phyloP scores from a whole-genome alignment of 2,329 filamentous ascomycete species.

The Pleoardoris graminearum region DNA sequence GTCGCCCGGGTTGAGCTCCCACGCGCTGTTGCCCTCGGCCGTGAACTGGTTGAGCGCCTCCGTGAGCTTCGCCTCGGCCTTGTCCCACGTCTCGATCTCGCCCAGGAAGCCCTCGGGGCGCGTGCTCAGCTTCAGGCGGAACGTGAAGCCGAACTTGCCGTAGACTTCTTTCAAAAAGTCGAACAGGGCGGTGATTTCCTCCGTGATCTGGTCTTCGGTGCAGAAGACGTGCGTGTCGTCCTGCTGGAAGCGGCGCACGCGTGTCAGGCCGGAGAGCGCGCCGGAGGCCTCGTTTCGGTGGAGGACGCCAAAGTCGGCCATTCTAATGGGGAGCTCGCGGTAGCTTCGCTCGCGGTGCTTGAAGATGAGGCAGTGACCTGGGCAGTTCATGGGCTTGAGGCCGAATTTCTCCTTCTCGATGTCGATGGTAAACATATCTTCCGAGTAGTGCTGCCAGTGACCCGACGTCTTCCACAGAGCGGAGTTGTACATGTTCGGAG shows the following conservation, averaged over 20 bases:
- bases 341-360: conserved; percentile 82
- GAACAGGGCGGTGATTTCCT: conserved; percentile 81
- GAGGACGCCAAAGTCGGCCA: conserved; percentile 93
- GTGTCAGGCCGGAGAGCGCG: conserved; percentile 84
- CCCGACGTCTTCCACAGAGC: conserved; percentile 92
- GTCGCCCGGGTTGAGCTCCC: conserved; percentile 92
- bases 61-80: conserved; percentile 79
- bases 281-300: conserved; percentile 96
- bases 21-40: conserved; percentile 63
- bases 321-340: conserved; percentile 83
- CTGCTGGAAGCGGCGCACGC: conserved; percentile 92
- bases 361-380: conserved; percentile 89
- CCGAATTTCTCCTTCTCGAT: conserved; percentile 83
- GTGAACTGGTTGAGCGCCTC: conserved; percentile 77
- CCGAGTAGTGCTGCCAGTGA: conserved; percentile 89
- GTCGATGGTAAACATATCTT: conserved; percentile 91
- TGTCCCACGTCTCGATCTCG: conserved; percentile 83
- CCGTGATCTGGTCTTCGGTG: conserved; percentile 73
- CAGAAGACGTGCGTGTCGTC: conserved; percentile 98
- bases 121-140: conserved; percentile 94
- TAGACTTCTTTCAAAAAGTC: conserved; percentile 83
- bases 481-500: conserved; percentile 95
- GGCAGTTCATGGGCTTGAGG: conserved; percentile 98
- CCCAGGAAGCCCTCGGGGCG: conserved; percentile 88
- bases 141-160: conserved; percentile 82